A percentile compares a stretch with the other conserved stretches of the same genome.
Conservation (phyloP, 2,329 filamentous ascomycete species). For the Shiraia sp. region DNA sequence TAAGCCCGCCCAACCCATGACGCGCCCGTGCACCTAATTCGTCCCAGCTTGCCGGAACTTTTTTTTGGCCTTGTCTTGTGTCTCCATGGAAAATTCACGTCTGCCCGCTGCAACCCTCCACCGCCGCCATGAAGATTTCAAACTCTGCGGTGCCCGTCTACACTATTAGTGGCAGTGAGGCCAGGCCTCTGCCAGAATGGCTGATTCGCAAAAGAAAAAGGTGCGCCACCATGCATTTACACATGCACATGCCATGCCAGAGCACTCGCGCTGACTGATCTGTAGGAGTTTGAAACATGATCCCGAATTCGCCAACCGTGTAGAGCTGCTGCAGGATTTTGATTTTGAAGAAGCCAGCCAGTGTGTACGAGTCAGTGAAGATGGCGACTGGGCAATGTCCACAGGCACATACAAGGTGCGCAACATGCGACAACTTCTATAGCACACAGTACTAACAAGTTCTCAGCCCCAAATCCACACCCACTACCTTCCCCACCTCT, state of each 20-base stretch:
- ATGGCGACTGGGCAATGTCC: slow-evolving; percentile 78
- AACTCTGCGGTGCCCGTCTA: slow-evolving; percentile 88
- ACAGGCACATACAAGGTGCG: slow-evolving; percentile 30
- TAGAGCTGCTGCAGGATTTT: slow-evolving; percentile 96
- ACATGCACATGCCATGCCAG: neutral
- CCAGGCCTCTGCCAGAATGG: slow-evolving; percentile 91
- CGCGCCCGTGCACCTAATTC: no score
- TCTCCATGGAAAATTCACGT: neutral
- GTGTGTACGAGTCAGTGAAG: slow-evolving; percentile 87
- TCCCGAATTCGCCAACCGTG: slow-evolving; percentile 86
- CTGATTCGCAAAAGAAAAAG: slow-evolving; percentile 82
- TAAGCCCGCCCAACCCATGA: no score
- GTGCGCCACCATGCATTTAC: slow-evolving; percentile 46
- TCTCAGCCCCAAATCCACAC: slow-evolving; percentile 87
- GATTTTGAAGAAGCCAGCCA: slow-evolving; percentile 95
- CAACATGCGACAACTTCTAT: slow-evolving; percentile 1
- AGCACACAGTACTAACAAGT: slow-evolving; percentile 42
- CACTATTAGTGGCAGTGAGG: slow-evolving; percentile 88
- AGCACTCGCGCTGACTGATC: slow-evolving; percentile 6
- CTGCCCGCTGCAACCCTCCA: slow-evolving; percentile 5
- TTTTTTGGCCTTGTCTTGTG: slow-evolving; percentile 8
- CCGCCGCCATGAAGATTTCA: slow-evolving; percentile 71
- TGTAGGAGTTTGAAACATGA: slow-evolving; percentile 79
- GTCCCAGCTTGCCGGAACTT: neutral
- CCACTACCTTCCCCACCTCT: slow-evolving; percentile 91